Conservation (phyloP, 176 grass and related monocot species). For the Triticum monococcum region DNA sequence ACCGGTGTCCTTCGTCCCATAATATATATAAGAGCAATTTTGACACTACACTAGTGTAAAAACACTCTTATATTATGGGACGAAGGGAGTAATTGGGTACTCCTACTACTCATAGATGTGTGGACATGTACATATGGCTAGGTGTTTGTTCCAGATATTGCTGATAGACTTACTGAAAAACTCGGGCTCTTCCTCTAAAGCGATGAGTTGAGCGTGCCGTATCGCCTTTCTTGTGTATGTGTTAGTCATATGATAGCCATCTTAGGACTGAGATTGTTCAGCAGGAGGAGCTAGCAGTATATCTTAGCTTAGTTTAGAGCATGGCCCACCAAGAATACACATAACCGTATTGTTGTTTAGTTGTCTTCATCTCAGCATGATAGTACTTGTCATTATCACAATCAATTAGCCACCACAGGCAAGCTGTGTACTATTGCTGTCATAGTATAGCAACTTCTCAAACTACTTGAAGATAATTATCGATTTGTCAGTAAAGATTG, state of each 20-base stretch:
- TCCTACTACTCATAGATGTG: neutral
- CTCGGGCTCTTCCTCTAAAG: neutral
- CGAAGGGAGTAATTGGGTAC: no score
- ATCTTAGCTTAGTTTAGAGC: neutral
- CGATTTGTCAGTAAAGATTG: neutral
- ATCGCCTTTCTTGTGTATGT: neutral
- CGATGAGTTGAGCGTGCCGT: neutral
- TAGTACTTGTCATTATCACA: neutral
- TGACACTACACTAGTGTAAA: no score
- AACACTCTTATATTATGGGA: no score
- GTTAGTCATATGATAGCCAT: slow-evolving; percentile 16
- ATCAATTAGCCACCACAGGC: neutral
- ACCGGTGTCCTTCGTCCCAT: no score
- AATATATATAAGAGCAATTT: no score
- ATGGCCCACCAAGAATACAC: neutral
- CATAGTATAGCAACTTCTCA: neutral
- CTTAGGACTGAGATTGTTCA: slow-evolving; percentile 11
- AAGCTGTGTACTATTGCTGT: neutral
- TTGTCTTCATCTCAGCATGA: neutral
- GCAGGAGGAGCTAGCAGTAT: neutral
- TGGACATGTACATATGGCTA: neutral
- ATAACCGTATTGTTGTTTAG: neutral
- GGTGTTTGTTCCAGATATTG: neutral
- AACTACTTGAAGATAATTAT: neutral
- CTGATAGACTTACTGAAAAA: neutral